Conservation (phyloP, 305 asterid species). For the Ilex paraguariensis region DNA sequence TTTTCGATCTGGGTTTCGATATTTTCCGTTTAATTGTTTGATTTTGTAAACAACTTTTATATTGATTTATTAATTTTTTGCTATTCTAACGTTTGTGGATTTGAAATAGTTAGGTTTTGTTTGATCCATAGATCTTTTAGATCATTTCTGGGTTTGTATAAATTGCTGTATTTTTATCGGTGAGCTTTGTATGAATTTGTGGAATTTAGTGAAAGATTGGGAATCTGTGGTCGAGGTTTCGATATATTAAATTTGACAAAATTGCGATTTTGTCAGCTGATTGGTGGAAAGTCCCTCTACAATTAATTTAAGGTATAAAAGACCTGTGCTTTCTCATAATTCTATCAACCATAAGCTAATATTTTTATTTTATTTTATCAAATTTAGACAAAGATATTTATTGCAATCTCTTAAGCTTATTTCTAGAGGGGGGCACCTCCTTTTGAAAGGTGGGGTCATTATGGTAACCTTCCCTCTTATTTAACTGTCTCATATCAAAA, state of each 20-base stretch:
- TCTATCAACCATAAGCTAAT: too few relatives aligned
- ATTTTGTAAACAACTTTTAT: not conserved
- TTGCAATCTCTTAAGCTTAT: not conserved
- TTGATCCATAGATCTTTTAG: not conserved
- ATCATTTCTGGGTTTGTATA: too few relatives aligned
- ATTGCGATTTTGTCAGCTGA: not conserved
- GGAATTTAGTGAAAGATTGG: not conserved
- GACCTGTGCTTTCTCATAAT: too few relatives aligned
- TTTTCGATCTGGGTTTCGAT: not conserved
- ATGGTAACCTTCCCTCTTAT: too few relatives aligned
- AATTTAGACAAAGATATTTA: not conserved
- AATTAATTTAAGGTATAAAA: not conserved
- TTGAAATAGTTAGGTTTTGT: not conserved
- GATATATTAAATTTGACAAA: not conserved
- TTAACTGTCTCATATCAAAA: too few relatives aligned
- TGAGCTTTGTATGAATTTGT: not conserved
- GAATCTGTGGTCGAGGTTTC: conserved; percentile 20
- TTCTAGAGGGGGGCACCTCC: not conserved
- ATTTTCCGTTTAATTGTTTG: not conserved
- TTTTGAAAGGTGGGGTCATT: not conserved
- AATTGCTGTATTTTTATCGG: not conserved
- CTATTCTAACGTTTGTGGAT: not conserved
- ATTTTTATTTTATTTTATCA: not conserved
- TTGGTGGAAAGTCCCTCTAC: not conserved
- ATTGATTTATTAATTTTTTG: not conserved